These are phyloP conservation scores for Suillus variegatus DNA, from an alignment of 768 basidiomycete species.

Conservation along the genomic window DNA sequence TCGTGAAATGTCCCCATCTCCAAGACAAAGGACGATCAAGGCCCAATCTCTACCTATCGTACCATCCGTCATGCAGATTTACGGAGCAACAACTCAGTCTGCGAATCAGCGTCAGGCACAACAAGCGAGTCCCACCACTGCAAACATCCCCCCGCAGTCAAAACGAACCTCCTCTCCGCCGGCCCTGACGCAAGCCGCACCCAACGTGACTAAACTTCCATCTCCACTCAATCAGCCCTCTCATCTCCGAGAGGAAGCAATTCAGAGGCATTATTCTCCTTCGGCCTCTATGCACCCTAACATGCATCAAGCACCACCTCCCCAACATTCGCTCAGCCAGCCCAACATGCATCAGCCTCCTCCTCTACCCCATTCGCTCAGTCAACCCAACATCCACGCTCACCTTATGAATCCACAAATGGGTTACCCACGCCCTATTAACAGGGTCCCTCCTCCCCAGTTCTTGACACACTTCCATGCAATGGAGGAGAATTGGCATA, in stretches of 20 bases:
- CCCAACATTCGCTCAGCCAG: slow-evolving; percentile 30
- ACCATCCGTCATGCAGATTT: slow-evolving; percentile 56
- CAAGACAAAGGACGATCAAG: slow-evolving; percentile 56
- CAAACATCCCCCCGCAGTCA: slow-evolving; percentile 35
- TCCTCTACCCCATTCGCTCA: slow-evolving; percentile 39
- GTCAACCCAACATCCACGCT: slow-evolving; percentile 27
- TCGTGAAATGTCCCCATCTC: slow-evolving; percentile 45
- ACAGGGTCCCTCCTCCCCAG: slow-evolving; percentile 53
- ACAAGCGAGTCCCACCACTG: slow-evolving; percentile 37
- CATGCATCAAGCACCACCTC: slow-evolving; percentile 36
- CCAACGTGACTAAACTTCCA: slow-evolving; percentile 33
- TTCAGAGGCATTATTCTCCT: slow-evolving; percentile 46
- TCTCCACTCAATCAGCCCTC: slow-evolving; percentile 25
- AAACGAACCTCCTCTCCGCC: slow-evolving; percentile 35
- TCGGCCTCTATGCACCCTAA: slow-evolving; percentile 35
- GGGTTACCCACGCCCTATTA: slow-evolving; percentile 66
- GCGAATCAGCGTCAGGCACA: slow-evolving; percentile 39
- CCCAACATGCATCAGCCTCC: slow-evolving; percentile 31
- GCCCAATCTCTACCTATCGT: slow-evolving; percentile 64
- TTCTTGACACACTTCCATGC: slow-evolving; percentile 59
- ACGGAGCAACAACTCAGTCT: slow-evolving; percentile 37
- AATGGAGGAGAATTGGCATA: slow-evolving; percentile 60
- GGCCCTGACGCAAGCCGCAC: slow-evolving; percentile 33
- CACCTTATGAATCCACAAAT: slow-evolving; percentile 36
- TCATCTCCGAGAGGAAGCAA: slow-evolving; percentile 32